Conservation (phyloP, 2,329 filamentous ascomycete species). For the Sporothrix luriei region DNA sequence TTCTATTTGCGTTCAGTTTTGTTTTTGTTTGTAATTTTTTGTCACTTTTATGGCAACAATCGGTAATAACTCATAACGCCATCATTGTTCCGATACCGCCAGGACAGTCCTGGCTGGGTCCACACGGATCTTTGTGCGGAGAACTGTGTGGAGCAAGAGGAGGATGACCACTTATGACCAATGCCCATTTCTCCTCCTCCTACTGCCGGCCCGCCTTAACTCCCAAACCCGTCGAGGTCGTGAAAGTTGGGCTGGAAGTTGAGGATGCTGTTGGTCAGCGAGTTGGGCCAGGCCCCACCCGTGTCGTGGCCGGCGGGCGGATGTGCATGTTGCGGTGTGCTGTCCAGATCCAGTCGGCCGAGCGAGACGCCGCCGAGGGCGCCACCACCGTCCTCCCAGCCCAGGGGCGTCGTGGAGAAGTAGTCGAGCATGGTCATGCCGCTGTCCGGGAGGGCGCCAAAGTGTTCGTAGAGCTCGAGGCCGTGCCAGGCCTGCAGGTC, state of each 20-base stretch:
- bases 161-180: too few relatives aligned
- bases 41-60: neutral
- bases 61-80: too few relatives aligned
- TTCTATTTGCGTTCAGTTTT: too few relatives aligned
- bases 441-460: constrained; percentile 23
- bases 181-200: too few relatives aligned
- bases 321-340: neutral
- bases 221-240: constrained; percentile 1
- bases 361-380: neutral
- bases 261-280: constrained; percentile 31
- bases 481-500: constrained; percentile 28
- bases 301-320: neutral
- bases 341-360: too few relatives aligned
- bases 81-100: neutral
- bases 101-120: too few relatives aligned
- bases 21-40: neutral
- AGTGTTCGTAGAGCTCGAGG: constrained; percentile 22
- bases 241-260: constrained; percentile 29
- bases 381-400: neutral
- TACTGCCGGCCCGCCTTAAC: neutral
- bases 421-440: constrained; percentile 29
- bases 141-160: too few relatives aligned
- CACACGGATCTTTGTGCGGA: too few relatives aligned
- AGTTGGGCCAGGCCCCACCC: constrained; percentile 15
- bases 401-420: constrained; percentile 15